A percentile compares a stretch with the other conserved stretches of the same genome.
These are phyloP conservation scores for Emergomyces orientalis DNA, from an alignment of 2,329 filamentous ascomycete genomes.

Conservation along the genomic window DNA sequence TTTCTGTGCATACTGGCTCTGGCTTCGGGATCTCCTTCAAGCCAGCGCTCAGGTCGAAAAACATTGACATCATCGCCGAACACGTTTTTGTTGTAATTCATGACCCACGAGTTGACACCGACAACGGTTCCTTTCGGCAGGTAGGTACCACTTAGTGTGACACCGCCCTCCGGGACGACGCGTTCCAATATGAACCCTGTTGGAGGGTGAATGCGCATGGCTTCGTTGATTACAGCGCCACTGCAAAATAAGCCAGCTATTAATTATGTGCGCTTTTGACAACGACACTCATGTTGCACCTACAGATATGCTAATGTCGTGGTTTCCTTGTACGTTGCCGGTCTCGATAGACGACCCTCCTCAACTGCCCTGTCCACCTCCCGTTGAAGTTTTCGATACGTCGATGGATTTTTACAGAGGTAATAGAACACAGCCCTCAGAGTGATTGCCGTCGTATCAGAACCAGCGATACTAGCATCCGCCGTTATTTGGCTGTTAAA, in stretches of 20 bases:
- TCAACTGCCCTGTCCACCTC: background rate
- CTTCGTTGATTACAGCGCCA: conserved; percentile 11
- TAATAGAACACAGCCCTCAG: conserved; percentile 15
- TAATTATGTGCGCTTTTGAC: background rate
- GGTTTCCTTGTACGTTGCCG: background rate
- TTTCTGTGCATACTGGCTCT: conserved; percentile 7
- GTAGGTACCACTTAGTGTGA: conserved; percentile 15
- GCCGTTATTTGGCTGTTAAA: background rate
- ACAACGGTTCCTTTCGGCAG: conserved; percentile 31
- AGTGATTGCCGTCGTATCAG: conserved; percentile 16
- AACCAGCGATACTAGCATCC: conserved; percentile 36
- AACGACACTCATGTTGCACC: background rate
- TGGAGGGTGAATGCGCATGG: conserved; percentile 12
- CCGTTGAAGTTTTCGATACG: conserved; percentile 26
- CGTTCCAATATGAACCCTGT: conserved; percentile 13
- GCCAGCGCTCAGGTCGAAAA: conserved; percentile 37
- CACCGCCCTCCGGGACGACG: conserved; percentile 10
- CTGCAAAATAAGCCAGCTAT: background rate
- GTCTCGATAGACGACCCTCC: background rate
- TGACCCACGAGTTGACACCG: conserved; percentile 35
- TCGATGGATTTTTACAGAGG: conserved; percentile 12
- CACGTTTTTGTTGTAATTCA: conserved; percentile 31
- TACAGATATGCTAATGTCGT: background rate
- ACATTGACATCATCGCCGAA: conserved; percentile 25
- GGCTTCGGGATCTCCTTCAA: conserved; percentile 17